A percentile compares a stretch with the other conserved stretches of the same genome.
Evolutionary conservation across 2,329 filamentous ascomycete species (phyloP).

Genomic region (Ceratocystis albifundus): DNA sequence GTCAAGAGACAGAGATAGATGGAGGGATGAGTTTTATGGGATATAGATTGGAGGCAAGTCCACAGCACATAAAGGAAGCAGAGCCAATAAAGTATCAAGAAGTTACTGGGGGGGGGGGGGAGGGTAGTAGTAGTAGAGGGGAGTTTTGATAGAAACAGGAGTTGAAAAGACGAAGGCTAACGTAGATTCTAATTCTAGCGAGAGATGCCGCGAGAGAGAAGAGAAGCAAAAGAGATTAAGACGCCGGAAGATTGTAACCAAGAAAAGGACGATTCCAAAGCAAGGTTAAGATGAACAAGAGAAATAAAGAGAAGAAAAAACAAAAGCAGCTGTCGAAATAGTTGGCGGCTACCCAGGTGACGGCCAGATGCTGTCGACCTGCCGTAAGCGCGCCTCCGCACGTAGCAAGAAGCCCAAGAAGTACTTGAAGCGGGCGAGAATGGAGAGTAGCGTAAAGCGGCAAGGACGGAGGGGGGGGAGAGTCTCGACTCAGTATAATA

Average conservation of each 20-base stretch:
- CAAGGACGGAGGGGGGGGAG: not conserved
- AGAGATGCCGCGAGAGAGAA: not conserved
- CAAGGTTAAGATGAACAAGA: not conserved
- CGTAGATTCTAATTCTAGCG: too few relatives aligned
- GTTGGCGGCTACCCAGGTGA: slow-evolving; percentile 10
- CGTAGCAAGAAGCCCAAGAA: slow-evolving; percentile 6
- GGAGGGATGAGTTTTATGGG: not conserved
- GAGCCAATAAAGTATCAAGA: not conserved
- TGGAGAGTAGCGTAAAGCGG: not conserved
- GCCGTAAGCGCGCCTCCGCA: slow-evolving; percentile 10
- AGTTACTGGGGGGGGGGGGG: not conserved
- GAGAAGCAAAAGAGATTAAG: not conserved
- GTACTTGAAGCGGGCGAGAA: slow-evolving; percentile 2
- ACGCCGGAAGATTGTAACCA: not conserved
- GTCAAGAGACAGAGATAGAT: not conserved
- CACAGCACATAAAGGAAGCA: not conserved
- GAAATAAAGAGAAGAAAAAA: not conserved
- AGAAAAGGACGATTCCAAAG: not conserved
- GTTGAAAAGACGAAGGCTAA: not conserved
- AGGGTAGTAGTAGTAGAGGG: not conserved
- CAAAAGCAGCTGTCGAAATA: not conserved
- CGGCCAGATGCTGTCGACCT: slow-evolving; percentile 11
- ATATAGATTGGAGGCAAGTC: not conserved
- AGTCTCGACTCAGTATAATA: not conserved
- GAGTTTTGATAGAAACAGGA: not conserved